Conservation (phyloP, 164 flowering plant species). For the grape (Vitis vinifera) region DNA sequence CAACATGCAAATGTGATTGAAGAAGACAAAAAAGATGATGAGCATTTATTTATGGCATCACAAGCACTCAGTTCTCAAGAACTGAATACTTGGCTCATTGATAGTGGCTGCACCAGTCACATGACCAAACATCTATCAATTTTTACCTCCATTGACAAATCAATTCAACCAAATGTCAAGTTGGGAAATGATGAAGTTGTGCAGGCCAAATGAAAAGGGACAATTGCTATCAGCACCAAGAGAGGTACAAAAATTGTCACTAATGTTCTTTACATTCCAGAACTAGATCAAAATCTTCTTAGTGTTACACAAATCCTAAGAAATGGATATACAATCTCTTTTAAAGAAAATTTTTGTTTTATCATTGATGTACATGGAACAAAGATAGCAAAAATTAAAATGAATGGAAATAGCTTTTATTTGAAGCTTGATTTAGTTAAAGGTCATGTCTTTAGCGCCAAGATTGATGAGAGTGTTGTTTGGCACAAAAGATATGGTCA, state of each 20-base stretch:
- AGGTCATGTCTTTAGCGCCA: no score
- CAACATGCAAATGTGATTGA: background rate
- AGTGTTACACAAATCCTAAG: background rate
- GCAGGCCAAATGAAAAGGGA: background rate
- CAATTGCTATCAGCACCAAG: background rate
- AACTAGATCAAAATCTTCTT: background rate
- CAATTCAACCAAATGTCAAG: no score
- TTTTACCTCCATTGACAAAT: no score
- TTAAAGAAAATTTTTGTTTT: background rate
- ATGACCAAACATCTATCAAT: no score
- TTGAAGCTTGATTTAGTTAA: background rate
- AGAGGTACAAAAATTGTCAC: background rate
- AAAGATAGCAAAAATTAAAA: background rate
- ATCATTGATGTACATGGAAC: background rate
- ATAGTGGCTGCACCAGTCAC: no score
- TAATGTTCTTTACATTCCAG: background rate
- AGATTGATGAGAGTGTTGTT: no score
- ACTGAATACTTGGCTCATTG: no score
- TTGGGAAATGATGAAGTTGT: background rate
- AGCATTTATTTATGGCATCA: no score
- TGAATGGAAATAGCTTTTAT: background rate
- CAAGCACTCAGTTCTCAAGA: no score
- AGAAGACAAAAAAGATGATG: background rate
- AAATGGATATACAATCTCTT: background rate
- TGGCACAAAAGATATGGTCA: no score